Evolutionary conservation across 2,329 filamentous ascomycete species (phyloP), one percentile per base, ranked within the genome.

Genomic region (Volutella citrinella): DNA sequence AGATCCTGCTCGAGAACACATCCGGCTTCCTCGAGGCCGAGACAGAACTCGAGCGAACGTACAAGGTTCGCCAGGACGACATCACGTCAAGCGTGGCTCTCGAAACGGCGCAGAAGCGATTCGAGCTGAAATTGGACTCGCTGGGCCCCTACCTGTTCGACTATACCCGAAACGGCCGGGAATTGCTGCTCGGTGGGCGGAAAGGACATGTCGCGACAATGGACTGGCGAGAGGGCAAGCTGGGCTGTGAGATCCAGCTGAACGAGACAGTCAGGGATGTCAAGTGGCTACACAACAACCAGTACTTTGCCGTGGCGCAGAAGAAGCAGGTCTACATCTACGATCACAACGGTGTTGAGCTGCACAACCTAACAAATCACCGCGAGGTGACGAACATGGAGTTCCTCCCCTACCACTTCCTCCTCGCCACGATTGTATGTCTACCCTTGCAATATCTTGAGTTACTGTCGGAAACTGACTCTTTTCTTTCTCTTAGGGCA

Each of bases 281-380:
- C 17, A 84, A 82, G 56, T 98, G 89, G 86, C 72, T 97, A 52
- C 89, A 96, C 66, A 95, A 95, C 60, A 90, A 93, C 60, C 88
- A 95, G 50, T 85, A 80, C 64, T 96, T 97, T 64, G 91, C 91
- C 1, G 88, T 95, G 10, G 89, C 93, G 27, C 91, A 98, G 65
- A 96, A 95, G 72, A 93, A 91, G 65, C 84, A 93, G 50, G 87
- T 93, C 45, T 98, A 95, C 67, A 96, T 98, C 46, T 98, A 98
- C 68, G 93, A 96, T 55, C 74, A 80, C 37, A 78, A 87, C 36
- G 93, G 93, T 32, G 86, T 96, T 14, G 93, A 98, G 66, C 68
- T 98, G 34, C 93, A 98, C 61, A 90, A 87, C 57, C 66, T 98
- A 55, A 82, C 82, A 62, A 93, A 93, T 60, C 91, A 95, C 59